Conservation (phyloP, 2,329 filamentous ascomycete genomes). For the Fusarium beomiforme region DNA sequence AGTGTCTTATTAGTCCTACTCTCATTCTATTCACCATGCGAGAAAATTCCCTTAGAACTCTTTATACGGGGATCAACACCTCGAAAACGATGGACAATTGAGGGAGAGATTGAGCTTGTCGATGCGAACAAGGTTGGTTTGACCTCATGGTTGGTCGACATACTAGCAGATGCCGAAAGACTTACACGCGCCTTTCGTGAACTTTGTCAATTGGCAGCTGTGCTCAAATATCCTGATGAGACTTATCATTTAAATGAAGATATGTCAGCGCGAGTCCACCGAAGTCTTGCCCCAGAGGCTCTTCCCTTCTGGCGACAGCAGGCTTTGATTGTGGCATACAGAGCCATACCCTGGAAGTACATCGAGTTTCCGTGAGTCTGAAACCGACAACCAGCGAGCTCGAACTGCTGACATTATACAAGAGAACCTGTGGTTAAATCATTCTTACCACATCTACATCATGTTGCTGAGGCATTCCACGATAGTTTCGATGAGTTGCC, state of each 20-base stretch:
- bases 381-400: background rate
- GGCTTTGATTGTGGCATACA: conserved; percentile 32
- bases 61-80: conserved; percentile 30
- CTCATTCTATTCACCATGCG: conserved; percentile 34
- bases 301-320: conserved; percentile 31
- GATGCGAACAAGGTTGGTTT: conserved; percentile 46
- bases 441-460: conserved; percentile 33
- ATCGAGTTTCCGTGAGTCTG: conserved; percentile 35
- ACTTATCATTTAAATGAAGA: conserved; percentile 32
- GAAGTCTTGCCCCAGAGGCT: conserved; percentile 15
- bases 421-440: conserved; percentile 26
- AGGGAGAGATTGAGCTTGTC: conserved; percentile 36
- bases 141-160: conserved; percentile 3
- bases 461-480: conserved; percentile 23
- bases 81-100: conserved; percentile 39
- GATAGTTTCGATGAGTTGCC: conserved; percentile 28
- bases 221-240: conserved; percentile 21
- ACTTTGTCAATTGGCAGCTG: conserved; percentile 8
- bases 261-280: conserved; percentile 24
- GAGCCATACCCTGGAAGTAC: conserved; percentile 39
- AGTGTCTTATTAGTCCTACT: conserved; percentile 32
- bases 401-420: conserved; percentile 8
- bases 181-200: conserved; percentile 21
- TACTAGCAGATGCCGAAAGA: conserved; percentile 21
- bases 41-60: conserved; percentile 34